Evolutionary conservation across 1,139 yeast species (phyloP).

Genomic region (Magnusiomyces fungicola): DNA sequence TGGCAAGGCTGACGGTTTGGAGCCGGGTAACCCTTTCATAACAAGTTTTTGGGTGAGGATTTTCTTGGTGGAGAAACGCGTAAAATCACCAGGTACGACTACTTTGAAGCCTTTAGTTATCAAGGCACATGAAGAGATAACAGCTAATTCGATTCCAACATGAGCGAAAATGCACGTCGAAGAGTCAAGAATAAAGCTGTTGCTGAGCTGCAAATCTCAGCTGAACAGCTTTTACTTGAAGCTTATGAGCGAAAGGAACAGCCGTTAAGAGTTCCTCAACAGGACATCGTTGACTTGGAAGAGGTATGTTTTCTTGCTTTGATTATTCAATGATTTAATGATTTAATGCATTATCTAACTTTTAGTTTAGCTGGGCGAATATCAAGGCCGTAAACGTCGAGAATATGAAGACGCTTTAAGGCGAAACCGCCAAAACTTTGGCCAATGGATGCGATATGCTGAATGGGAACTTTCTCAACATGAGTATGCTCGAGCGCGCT

Average conservation of each 20-base stretch:
- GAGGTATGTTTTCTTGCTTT: constrained; percentile 35
- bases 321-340: constrained; percentile 12
- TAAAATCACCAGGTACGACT: too few relatives aligned
- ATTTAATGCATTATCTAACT: too few relatives aligned
- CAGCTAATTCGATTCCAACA: not conserved
- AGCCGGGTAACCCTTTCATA: too few relatives aligned
- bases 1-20: too few relatives aligned
- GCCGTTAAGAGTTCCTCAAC: constrained; percentile 38
- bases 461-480: constrained; percentile 77
- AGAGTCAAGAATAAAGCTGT: constrained; percentile 38
- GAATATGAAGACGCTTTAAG: constrained; percentile 84
- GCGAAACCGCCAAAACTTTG: constrained; percentile 68
- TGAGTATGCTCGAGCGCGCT: constrained; percentile 70
- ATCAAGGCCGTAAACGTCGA: constrained; percentile 65
- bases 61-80: too few relatives aligned
- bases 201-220: constrained; percentile 47
- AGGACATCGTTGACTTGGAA: constrained; percentile 62
- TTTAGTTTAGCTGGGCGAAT: constrained; percentile 44
- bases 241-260: constrained; percentile 45
- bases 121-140: too few relatives aligned
- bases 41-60: too few relatives aligned
- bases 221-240: constrained; percentile 49
- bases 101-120: too few relatives aligned
- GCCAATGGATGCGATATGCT: constrained; percentile 93
- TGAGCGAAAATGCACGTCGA: constrained; percentile 12